Evolutionary conservation across 306 rosid species (phyloP), one percentile per base, ranked within the genome.

Genomic region (Sicyos baderoa): DNA sequence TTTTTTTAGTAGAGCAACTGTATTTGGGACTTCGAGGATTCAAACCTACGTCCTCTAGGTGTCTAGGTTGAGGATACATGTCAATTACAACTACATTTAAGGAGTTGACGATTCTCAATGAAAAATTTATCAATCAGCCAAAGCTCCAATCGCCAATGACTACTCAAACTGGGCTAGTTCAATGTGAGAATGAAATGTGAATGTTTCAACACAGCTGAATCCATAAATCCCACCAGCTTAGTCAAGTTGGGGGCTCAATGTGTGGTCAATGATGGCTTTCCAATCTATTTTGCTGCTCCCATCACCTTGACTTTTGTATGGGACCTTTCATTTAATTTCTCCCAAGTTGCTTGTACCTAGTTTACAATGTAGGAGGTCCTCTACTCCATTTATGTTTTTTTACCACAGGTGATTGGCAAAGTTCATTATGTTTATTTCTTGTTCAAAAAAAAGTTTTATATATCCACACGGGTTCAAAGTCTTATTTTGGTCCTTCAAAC

Each of bases 261-360:
- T 45, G 19, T 65, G 54, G 71, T 65, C 17, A 45, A 45, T 45
- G 54, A 7, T 65, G 71, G 54, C 54, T 25, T 19, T 42, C 54
- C 54, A 45, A 45, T 65, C 71, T 45, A 44, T 45, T 40, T 6
- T 22, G 51, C 5, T 14, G n/a, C 2, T 65, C 71, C 54, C 40
- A 65, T 65, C 71, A 21, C 35, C 53, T 65, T 45, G 54, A 45
- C 51, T 44, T 6, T 21, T 65, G 71, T 35, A 65, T 21, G 71
- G 71, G 71, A 65, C 71, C 71, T 35, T 65, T 21, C 54, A 21
- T 65, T 44, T 13, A 11, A 62, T 17, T 69, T 21, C 44, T 42
- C 68, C 54, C 15, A 58, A 35, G 51, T 73, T 51, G 25, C 18
- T 35, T 78, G 75, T 45, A 6, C 77, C 23, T 68, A 56, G 68